Conservation (phyloP, 305 asterid genomes). For the Striga hermonthica region DNA sequence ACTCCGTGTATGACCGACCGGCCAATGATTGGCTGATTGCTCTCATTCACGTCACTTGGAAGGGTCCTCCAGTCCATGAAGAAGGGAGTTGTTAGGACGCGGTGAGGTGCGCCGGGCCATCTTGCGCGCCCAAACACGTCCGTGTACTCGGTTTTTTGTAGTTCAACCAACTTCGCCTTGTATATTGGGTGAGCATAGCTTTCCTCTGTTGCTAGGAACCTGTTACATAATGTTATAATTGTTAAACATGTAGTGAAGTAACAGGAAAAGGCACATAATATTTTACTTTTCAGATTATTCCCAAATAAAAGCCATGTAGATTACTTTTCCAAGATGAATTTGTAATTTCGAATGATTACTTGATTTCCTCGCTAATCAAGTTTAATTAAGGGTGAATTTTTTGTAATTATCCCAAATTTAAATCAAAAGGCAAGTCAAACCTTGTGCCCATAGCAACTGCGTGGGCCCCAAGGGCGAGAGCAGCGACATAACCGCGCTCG, state of each 20-base stretch:
- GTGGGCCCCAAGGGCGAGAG: conserved; percentile 93
- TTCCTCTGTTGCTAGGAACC: conserved; percentile 82
- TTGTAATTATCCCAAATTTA: not conserved
- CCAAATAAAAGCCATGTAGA: too few relatives aligned
- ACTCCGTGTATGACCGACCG: conserved; percentile 65
- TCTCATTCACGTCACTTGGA: conserved; percentile 63
- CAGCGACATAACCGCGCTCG: conserved; percentile 90
- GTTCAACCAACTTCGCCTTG: conserved; percentile 68
- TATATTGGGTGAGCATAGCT: conserved; percentile 84
- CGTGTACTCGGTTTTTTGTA: conserved; percentile 67
- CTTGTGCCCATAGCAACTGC: conserved; percentile 85
- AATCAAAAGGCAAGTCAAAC: conserved; percentile 34
- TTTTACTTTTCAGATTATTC: too few relatives aligned
- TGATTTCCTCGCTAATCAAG: too few relatives aligned
- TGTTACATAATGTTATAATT: conserved; percentile 18
- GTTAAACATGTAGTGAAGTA: too few relatives aligned
- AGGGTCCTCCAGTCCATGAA: conserved; percentile 67
- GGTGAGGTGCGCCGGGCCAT: conserved; percentile 94
- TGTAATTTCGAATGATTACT: too few relatives aligned
- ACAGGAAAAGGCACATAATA: too few relatives aligned
- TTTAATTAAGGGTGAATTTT: not conserved
- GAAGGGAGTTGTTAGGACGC: conserved; percentile 67
- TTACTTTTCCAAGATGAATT: too few relatives aligned
- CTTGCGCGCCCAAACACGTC: conserved; percentile 83
- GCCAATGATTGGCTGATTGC: conserved; percentile 70